A percentile compares a stretch with the other conserved stretches of the same genome.
phyloP scores from a whole-genome alignment of 345 rosid species.

The Eucalyptus rudis region DNA sequence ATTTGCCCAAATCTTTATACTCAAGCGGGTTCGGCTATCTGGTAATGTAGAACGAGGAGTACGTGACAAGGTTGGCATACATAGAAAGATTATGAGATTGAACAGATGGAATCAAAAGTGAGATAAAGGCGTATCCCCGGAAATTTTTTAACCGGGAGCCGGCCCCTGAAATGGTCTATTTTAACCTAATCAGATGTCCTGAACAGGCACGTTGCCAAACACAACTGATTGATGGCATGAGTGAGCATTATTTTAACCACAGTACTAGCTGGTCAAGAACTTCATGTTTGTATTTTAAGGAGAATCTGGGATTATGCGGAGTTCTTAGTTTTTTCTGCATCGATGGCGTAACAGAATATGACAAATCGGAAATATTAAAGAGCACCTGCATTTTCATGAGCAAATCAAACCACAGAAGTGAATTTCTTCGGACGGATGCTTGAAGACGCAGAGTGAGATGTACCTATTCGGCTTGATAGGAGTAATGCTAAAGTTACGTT shows the following conservation, averaged over 20 bases:
- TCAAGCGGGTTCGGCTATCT: background rate
- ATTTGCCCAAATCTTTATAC: background rate
- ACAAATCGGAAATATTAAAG: background rate
- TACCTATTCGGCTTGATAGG: background rate
- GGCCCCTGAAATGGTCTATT: background rate
- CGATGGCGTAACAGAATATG: background rate
- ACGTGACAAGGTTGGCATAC: background rate
- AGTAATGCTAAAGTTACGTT: background rate
- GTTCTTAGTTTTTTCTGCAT: background rate
- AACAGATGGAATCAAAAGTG: background rate
- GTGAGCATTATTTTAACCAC: background rate
- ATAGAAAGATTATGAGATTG: background rate
- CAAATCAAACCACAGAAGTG: background rate
- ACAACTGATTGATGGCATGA: background rate
- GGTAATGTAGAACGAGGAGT: background rate
- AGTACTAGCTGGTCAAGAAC: background rate
- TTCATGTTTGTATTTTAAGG: background rate
- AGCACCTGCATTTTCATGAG: background rate
- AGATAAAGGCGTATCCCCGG: background rate
- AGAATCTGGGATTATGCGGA: background rate
- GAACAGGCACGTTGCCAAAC: background rate
- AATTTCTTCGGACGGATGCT: background rate
- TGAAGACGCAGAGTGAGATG: background rate
- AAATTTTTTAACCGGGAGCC: background rate
- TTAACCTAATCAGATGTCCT: background rate